Percentiles rank a stretch among this genome's conserved stretches.
Evolutionary conservation across 2,329 filamentous ascomycete species (phyloP).

Genomic region (Trichoderma sp.): DNA sequence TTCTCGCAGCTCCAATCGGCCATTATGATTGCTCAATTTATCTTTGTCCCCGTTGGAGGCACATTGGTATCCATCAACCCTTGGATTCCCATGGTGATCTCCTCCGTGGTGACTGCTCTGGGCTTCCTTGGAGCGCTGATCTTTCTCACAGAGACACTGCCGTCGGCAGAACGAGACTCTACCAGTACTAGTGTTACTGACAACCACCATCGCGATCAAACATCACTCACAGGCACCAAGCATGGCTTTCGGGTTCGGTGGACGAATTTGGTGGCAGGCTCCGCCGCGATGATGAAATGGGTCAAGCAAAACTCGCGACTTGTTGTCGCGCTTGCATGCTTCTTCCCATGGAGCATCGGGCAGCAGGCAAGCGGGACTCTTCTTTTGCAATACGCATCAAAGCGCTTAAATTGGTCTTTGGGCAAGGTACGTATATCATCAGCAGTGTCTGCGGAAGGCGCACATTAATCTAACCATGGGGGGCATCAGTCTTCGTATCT

Average conservation of each 20-base stretch:
- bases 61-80: background rate
- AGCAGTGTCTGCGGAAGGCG: background rate
- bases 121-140: background rate
- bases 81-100: background rate
- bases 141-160: background rate
- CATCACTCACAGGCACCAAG: background rate
- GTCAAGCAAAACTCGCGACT: background rate
- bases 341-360: background rate
- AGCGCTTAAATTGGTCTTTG: background rate
- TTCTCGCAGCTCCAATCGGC: background rate
- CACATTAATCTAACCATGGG: background rate
- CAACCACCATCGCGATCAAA: background rate
- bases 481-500: background rate
- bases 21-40: background rate
- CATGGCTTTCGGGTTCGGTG: background rate
- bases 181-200: background rate
- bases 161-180: background rate
- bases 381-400: background rate
- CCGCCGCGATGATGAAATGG: background rate
- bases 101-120: background rate
- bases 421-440: background rate
- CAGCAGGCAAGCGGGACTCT: background rate
- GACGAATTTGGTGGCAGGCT: background rate
- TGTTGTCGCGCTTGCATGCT: background rate
- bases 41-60: background rate